Evolutionary conservation across 306 rosid species (phyloP).

Genomic region (Inga oerstediana): DNA sequence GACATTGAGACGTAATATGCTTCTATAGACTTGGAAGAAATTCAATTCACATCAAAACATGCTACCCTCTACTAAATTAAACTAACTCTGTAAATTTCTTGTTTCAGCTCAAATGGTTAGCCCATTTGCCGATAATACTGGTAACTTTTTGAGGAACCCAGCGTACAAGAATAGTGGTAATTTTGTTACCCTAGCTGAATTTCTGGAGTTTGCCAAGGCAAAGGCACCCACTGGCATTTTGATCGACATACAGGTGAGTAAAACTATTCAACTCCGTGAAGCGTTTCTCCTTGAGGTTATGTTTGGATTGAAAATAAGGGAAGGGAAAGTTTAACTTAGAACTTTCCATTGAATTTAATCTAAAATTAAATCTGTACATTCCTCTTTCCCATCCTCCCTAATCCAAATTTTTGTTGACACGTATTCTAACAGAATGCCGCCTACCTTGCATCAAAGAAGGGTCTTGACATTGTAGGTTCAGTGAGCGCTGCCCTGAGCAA

Average conservation of each 20-base stretch:
- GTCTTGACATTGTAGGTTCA: slow-evolving; percentile 68
- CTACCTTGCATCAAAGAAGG: slow-evolving; percentile 76
- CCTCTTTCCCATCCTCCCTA: background rate
- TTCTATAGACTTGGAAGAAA: background rate
- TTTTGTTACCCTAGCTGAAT: slow-evolving; percentile 64
- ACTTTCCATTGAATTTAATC: background rate
- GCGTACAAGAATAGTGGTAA: slow-evolving; percentile 71
- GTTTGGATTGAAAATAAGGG: background rate
- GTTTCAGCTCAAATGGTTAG: slow-evolving; percentile 68
- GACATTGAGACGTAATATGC: slow-evolving; percentile 64
- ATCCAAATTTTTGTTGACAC: background rate
- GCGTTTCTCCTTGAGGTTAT: background rate
- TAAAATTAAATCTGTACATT: background rate
- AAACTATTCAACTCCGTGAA: background rate
- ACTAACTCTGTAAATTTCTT: slow-evolving; percentile 6
- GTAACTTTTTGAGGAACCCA: slow-evolving; percentile 62
- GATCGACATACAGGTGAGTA: slow-evolving; percentile 61
- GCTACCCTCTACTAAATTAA: background rate
- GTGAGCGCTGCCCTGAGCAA: slow-evolving; percentile 61
- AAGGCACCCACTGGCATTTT: slow-evolving; percentile 70
- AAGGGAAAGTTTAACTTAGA: background rate
- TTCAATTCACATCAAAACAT: slow-evolving; percentile 15
- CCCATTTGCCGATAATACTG: slow-evolving; percentile 22
- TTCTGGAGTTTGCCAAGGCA: slow-evolving; percentile 81
- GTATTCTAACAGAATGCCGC: slow-evolving; percentile 69